These are phyloP conservation scores for Schizochytrium sp. DNA, from an alignment of 108 stramenopile genomes.

Conservation along the genomic window DNA sequence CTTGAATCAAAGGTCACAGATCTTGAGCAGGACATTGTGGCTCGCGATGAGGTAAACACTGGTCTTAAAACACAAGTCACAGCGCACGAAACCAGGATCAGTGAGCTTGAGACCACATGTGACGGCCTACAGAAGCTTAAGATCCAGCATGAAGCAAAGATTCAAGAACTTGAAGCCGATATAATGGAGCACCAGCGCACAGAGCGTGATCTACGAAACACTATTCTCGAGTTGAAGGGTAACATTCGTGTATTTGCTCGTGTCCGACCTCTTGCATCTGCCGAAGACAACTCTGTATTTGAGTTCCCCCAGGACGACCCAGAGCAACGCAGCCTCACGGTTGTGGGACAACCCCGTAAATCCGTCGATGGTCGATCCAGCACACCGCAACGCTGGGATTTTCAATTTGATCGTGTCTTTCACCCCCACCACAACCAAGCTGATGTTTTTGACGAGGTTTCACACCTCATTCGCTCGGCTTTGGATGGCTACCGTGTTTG, in stretches of 20 bases:
- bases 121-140: background rate
- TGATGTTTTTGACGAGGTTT: constrained; percentile 62
- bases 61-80: background rate
- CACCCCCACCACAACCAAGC: constrained; percentile 46
- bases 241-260: constrained; percentile 79
- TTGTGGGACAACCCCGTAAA: constrained; percentile 22
- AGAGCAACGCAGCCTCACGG: constrained; percentile 23
- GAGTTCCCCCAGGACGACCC: constrained; percentile 40
- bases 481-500: constrained; percentile 99
- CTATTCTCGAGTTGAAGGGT: constrained; percentile 74
- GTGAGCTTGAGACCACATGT: background rate
- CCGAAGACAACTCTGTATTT: constrained; percentile 40
- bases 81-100: background rate
- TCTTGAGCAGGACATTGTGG: background rate
- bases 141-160: background rate
- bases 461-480: constrained; percentile 88
- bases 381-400: constrained; percentile 32
- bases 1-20: background rate
- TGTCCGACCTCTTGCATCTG: constrained; percentile 69
- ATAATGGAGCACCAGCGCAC: background rate
- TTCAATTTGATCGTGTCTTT: constrained; percentile 63
- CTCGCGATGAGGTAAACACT: no score
- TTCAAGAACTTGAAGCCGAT: background rate
- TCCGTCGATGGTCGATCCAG: constrained; percentile 44
- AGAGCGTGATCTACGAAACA: constrained; percentile 62